Evolutionary conservation across 2,329 filamentous ascomycete genomes (phyloP).

Genomic region (Rachicladosporium sp.): DNA sequence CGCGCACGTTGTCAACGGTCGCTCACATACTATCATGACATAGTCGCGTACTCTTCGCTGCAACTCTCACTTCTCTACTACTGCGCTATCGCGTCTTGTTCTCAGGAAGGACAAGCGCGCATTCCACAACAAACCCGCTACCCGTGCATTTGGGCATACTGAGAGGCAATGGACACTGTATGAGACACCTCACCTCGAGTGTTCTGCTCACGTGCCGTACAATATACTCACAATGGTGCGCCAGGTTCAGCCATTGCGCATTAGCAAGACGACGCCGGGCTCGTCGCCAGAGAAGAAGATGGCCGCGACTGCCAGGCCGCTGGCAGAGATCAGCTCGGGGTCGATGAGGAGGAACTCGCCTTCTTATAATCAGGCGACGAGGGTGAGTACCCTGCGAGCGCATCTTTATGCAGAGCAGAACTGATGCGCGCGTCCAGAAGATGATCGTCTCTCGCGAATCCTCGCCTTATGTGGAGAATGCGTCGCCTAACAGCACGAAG

Average conservation of each 20-base stretch:
- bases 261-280: conserved; percentile 54
- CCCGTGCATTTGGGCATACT: conserved; percentile 1
- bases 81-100: background rate
- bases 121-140: conserved; percentile 7
- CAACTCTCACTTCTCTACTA: conserved; percentile 1
- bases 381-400: conserved; percentile 39
- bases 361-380: conserved; percentile 66
- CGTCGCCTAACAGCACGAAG: conserved; percentile 38
- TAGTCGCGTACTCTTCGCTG: too few relatives aligned
- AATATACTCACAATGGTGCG: conserved; percentile 11
- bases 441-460: conserved; percentile 59
- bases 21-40: too few relatives aligned
- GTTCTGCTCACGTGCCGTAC: background rate
- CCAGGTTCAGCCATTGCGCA: conserved; percentile 66
- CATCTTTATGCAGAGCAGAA: conserved; percentile 1
- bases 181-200: background rate
- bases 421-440: conserved; percentile 40
- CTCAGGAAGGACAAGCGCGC: conserved; percentile 5
- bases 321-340: conserved; percentile 79
- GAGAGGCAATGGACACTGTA: conserved; percentile 5
- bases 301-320: conserved; percentile 54
- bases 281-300: conserved; percentile 50
- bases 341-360: conserved; percentile 85
- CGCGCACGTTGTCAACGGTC: too few relatives aligned
- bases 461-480: conserved; percentile 50